Conservation (phyloP, 805 yeast species). For the Ogataea populi-albae region DNA sequence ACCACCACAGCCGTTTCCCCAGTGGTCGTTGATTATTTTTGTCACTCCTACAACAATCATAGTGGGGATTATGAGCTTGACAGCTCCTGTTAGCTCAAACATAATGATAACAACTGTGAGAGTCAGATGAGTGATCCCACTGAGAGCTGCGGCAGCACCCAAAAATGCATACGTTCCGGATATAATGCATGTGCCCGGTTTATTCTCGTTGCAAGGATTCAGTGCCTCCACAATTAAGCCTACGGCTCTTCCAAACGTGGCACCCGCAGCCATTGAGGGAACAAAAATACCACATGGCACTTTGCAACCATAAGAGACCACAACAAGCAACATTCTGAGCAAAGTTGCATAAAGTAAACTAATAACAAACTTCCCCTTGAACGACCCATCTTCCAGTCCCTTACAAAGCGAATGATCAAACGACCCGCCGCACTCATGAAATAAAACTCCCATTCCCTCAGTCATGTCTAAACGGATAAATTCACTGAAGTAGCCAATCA, state of each 20-base stretch:
- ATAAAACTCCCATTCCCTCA: conserved; percentile 84
- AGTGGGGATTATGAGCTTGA: conserved; percentile 86
- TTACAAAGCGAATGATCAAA: conserved; percentile 41
- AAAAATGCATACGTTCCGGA: conserved; percentile 94
- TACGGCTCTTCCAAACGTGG: conserved; percentile 84
- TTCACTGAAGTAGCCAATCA: conserved; percentile 78
- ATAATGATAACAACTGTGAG: conserved; percentile 91
- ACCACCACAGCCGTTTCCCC: conserved; percentile 72
- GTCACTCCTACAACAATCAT: conserved; percentile 95
- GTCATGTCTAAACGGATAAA: conserved; percentile 90
- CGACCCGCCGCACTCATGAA: conserved; percentile 69
- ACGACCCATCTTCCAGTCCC: conserved; percentile 18
- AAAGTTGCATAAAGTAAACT: conserved; percentile 69
- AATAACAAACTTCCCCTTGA: conserved; percentile 37
- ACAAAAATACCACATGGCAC: conserved; percentile 98
- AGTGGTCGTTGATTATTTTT: conserved; percentile 68
- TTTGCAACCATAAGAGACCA: conserved; percentile 86
- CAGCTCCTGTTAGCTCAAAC: conserved; percentile 96
- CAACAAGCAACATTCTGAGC: conserved; percentile 66
- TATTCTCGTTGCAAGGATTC: conserved; percentile 35
- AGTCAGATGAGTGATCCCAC: conserved; percentile 92
- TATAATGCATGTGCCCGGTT: conserved; percentile 57
- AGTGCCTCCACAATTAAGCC: conserved; percentile 65
- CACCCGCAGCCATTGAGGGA: conserved; percentile 97
- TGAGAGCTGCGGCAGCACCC: conserved; percentile 93